Conservation (phyloP, 129 eudicot genomes). For the Saussurea involucrata region DNA sequence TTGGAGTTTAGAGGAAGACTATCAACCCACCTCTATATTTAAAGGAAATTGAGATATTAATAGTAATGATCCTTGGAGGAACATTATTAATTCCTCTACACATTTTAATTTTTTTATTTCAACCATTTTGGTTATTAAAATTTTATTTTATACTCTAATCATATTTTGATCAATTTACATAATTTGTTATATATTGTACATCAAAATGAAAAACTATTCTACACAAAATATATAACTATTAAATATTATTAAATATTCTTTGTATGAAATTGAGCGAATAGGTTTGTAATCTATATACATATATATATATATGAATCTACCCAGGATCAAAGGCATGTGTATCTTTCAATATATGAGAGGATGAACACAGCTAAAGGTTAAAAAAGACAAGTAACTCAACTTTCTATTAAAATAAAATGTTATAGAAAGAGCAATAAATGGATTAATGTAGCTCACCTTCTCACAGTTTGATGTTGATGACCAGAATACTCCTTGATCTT, state of each 20-base stretch:
- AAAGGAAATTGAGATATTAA: neutral
- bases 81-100: neutral
- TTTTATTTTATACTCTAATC: neutral
- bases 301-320: neutral
- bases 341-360: too few species aligned
- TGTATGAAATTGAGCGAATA: neutral
- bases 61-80: neutral
- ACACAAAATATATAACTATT: neutral
- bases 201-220: neutral
- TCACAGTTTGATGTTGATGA: constrained; percentile 71
- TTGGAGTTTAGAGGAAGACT: too few species aligned
- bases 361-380: neutral
- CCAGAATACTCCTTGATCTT: constrained; percentile 76
- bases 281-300: neutral
- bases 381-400: neutral
- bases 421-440: neutral
- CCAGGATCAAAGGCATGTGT: neutral
- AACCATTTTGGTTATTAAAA: neutral
- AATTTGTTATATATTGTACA: neutral
- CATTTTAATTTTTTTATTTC: neutral
- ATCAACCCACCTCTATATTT: too few species aligned
- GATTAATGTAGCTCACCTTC: constrained; percentile 48
- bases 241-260: neutral
- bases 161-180: neutral
- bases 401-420: neutral